Evolutionary conservation across 78 protist species (phyloP).

Genomic region (Dictyostelium firmibasis): DNA sequence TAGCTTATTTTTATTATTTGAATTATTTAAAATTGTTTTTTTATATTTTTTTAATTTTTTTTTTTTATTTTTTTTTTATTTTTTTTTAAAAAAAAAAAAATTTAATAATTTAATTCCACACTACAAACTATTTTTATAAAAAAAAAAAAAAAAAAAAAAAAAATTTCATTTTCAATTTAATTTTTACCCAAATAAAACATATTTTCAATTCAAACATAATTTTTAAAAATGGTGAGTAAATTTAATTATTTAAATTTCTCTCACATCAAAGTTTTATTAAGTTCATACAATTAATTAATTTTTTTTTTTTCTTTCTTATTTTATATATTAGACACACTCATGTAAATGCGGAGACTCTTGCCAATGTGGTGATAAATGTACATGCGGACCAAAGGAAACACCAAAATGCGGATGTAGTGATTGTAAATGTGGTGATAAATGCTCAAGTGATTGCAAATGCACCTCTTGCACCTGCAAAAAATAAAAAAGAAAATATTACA

Average conservation of each 20-base stretch:
- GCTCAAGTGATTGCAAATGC: background rate
- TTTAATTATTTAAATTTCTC: too few species aligned
- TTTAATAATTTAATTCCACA: too few species aligned
- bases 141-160: too few species aligned
- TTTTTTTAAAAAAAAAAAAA: too few species aligned
- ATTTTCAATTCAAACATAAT: too few species aligned
- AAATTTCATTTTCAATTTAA: too few species aligned
- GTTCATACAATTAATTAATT: background rate
- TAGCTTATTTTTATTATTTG: background rate
- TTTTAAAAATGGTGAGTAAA: too few species aligned
- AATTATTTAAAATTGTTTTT: too few species aligned
- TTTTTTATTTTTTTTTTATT: too few species aligned
- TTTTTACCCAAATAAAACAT: too few species aligned
- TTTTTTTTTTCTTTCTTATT: background rate
- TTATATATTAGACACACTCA: background rate
- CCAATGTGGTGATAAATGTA: background rate
- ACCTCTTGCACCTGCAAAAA: background rate
- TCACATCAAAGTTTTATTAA: too few species aligned
- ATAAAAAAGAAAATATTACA: background rate
- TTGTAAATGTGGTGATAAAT: background rate
- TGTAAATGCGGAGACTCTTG: background rate
- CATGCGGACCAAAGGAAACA: background rate
- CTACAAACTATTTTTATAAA: background rate
- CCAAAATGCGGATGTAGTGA: background rate
- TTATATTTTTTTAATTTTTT: too few species aligned